Evolutionary conservation across 139 green algal species (phyloP), one percentile per base, ranked within the genome.

Genomic region (Trebouxia sp.): DNA sequence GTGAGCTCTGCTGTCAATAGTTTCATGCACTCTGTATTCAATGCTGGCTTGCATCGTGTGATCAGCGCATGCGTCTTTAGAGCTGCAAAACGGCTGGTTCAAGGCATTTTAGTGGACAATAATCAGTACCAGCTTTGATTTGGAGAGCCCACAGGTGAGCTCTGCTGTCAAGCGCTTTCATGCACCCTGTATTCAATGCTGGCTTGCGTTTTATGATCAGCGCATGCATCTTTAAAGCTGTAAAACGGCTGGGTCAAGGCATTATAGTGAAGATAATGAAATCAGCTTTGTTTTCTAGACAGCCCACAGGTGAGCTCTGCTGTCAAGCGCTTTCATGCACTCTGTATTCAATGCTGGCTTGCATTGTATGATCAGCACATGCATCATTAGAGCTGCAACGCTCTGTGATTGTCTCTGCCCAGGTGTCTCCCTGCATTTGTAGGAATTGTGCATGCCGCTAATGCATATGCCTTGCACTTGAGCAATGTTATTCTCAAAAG

Each of bases 61-160:
- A 20, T 22, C 28, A 43, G 47, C 47, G 3, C 20, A 1, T 53
- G 47, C 47, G n/a, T 53, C 47, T 53, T 1, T 26, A 53, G 47
- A 26, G 47, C 47, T 26, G 47, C 47, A 53, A 14, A 53, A 17
- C 20, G 47, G 26, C 10, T 77, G 0, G 67, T 38, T 22, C 38
- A 51, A 53, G 67, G 67, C 42, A 11, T 77, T 3, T 10, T 35
- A 15, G 15, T 53, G 37, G 6, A 14, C 9, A 22, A 77, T 14
- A 53, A 26, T 10, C 24, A 41, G 20, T 39, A 77, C 10, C 8
- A 77, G 22, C 38, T 91, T 5, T 43, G 53, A 17, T 89, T 92
- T 65, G 87, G 87, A 3, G 83, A 81, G 48, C 3, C 74, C 83
- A 10, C 88, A 92, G 87, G 75, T 80, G 11, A 37, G 9, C 67